Percentiles rank a stretch among this genome's conserved stretches.
phyloP scores from a whole-genome alignment of 768 basidiomycete species.

The Favolaschia claudopus region DNA sequence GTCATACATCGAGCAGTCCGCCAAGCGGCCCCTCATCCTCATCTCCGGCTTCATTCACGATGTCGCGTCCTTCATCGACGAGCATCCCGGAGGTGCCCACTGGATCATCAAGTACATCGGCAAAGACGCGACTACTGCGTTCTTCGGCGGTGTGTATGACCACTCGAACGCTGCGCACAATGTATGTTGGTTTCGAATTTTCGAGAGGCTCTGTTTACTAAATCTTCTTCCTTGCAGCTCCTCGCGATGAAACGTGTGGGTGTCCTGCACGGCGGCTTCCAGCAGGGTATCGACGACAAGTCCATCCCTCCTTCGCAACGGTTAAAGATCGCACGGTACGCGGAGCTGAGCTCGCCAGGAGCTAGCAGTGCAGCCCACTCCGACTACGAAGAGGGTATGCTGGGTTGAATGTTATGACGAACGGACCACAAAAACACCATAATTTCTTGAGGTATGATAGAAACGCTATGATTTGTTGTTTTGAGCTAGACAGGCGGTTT shows the following conservation, averaged over 20 bases:
- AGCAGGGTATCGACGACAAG: conserved; percentile 66
- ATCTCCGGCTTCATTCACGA: conserved; percentile 96
- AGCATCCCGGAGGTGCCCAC: conserved; percentile 93
- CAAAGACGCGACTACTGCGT: conserved; percentile 91
- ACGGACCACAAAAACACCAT: background rate
- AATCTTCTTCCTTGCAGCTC: conserved; percentile 41
- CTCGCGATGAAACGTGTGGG: conserved; percentile 75
- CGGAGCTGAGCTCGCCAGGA: conserved; percentile 61
- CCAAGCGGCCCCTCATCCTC: conserved; percentile 84
- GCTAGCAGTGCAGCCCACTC: conserved; percentile 64
- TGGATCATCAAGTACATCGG: conserved; percentile 87
- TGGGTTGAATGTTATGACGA: background rate
- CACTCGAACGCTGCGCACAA: conserved; percentile 92
- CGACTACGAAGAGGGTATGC: conserved; percentile 38
- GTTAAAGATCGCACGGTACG: conserved; percentile 72
- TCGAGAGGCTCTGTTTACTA: background rate
- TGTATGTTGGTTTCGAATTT: conserved; percentile 45
- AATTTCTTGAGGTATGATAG: background rate
- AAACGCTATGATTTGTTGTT: background rate
- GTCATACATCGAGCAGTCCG: conserved; percentile 77
- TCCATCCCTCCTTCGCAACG: conserved; percentile 76
- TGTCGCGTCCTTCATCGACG: conserved; percentile 82
- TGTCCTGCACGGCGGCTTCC: conserved; percentile 65
- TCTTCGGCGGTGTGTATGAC: conserved; percentile 93
- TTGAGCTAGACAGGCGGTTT: background rate